Base-by-base conservation (phyloP, 2,329 filamentous ascomycete genomes). In the Ophiosphaerella herpotricha region DNA sequence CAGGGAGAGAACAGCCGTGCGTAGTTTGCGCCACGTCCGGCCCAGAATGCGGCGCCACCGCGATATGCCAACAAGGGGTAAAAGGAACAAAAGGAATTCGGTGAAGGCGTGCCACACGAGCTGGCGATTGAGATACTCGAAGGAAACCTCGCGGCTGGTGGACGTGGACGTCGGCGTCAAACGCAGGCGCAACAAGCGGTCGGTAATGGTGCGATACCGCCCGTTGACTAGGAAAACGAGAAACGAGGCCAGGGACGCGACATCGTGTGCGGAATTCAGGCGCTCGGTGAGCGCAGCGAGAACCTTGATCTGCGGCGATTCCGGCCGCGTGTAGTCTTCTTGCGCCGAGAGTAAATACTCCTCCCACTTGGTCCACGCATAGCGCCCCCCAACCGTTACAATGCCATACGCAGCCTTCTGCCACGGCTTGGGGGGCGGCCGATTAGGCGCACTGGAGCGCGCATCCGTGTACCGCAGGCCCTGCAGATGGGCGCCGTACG, bases 61-160 rank as follows among this genome's bases (percentile, higher is more conserved):
- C 66, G 89, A 88, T 61, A 99, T 93, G 43, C 94, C 94, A 36
- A 99, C 89, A n/a, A 99, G 82, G 0, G 94, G 94, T n/a, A 99
- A 81, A 14, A 97, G 83, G 72, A 97, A 99, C 29, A 99, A 83
- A n/a, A 99, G 80, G 64, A 99, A 99, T 72, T 99, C 94, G 23
- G 94, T 99, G 66, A 99, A 96, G n/a, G 94, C 94, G 75, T 99
- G 94, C 94, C 94, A 99, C 33, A 99, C 94, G 9, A 99, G 85
- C 75, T 99, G 94, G 40, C 94, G 87, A 72, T 99, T 99, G 42
- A 97, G 84, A 67, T 97, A 97, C 75, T 99, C 94, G 70, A 99
- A 97, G 1, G 90, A 96, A 23, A 99, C 92, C 74, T 97, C 91
- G 29, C 93, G 84, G 69, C 85, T 90, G 57, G 95, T 88, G 69